Conservation (phyloP, 2,329 filamentous ascomycete genomes). For the Chalara sp. region DNA sequence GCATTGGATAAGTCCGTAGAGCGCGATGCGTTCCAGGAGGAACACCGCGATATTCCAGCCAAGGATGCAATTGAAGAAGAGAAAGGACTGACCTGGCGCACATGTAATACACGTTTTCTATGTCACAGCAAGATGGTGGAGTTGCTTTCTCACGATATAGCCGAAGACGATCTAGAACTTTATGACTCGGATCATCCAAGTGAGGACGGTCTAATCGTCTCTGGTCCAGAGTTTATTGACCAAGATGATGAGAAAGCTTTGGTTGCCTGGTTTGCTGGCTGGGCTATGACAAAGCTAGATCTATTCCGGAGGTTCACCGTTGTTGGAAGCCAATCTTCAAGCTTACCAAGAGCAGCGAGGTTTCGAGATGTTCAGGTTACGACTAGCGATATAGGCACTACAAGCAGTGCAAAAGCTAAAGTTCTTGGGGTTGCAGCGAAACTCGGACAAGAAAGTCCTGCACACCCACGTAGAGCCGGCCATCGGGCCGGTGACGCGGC, state of each 20-base stretch:
- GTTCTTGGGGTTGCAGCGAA: background rate
- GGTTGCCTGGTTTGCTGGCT: conserved; percentile 57
- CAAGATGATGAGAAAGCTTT: conserved; percentile 55
- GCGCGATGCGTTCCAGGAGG: conserved; percentile 14
- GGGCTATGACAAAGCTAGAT: conserved; percentile 44
- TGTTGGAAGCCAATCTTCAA: conserved; percentile 32
- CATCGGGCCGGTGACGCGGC: too few species aligned
- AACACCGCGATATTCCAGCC: conserved; percentile 14
- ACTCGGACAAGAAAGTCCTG: background rate
- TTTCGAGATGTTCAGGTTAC: background rate
- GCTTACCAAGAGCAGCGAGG: background rate
- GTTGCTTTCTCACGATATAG: background rate
- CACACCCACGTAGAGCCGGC: background rate
- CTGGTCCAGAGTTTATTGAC: conserved; percentile 42
- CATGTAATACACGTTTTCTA: conserved; percentile 18
- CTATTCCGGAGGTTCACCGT: conserved; percentile 48
- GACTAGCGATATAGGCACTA: too few species aligned
- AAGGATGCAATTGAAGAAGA: conserved; percentile 18
- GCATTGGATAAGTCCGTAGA: conserved; percentile 22
- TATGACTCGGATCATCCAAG: conserved; percentile 9
- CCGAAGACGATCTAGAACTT: conserved; percentile 1
- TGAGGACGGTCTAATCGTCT: conserved; percentile 33
- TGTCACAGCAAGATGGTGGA: conserved; percentile 12
- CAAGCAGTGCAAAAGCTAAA: too few species aligned
- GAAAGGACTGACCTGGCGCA: conserved; percentile 17